Evolutionary conservation across 1,284 basidiomycete genomes (phyloP), one percentile per base, ranked within the genome.

Genomic region (Anthracocystis panici-leucophaei): DNA sequence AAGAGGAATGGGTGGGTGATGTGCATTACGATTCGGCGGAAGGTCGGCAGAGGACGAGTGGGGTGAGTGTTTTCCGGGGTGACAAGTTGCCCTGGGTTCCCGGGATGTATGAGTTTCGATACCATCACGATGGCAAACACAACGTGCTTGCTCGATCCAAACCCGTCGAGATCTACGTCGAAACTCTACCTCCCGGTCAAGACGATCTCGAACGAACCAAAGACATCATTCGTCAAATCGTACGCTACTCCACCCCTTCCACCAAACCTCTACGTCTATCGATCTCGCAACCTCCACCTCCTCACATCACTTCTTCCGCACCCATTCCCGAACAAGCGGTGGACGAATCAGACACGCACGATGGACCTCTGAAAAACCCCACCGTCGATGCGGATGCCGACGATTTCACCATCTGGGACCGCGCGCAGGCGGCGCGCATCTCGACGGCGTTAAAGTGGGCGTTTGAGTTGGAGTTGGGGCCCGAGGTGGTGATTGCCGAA

Each of bases 321-420:
- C n/a, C n/a, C n/a, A 1, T 31, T 3, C 33, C 46, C 1, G 51
- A 50, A 25, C 18, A 38, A 9, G 44, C 50, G 2, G 12, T n/a
- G n/a, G n/a, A n/a, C n/a, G n/a, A n/a, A n/a, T n/a, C n/a, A n/a
- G n/a, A n/a, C n/a, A n/a, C n/a, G n/a, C n/a, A n/a, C n/a, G n/a
- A n/a, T n/a, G n/a, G n/a, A 20, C 33, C 21, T 6, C n/a, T 38
- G 9, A 45, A 29, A 35, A 59, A 12, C 3, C n/a, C 42, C 1
- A 18, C 21, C 1, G 33, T 5, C 8, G 21, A 46, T 33, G n/a
- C 33, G 51, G 93, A 96, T 82, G 90, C 90, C 0, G 95, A 98
- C 82, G 95, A 98, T 86, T 98, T 99, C 85, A 90, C 90, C 46
- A 94, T 99, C 87, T 97, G 95, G 93, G 91, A 92, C 3, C 91